Evolutionary conservation across 768 basidiomycete genomes (phyloP).

Genomic region (Mycena epipterygia): DNA sequence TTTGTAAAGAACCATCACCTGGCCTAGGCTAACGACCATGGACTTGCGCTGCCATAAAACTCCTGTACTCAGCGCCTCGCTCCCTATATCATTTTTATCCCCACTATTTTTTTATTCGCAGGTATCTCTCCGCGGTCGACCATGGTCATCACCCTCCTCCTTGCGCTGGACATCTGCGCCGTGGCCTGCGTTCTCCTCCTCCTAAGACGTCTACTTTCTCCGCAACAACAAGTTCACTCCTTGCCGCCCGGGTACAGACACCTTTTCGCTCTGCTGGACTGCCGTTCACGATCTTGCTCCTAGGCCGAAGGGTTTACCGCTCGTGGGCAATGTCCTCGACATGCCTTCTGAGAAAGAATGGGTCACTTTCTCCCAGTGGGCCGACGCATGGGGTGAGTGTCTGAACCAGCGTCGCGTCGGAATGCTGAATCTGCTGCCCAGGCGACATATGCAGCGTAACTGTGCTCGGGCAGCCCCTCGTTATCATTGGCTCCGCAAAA

Average conservation of each 20-base stretch:
- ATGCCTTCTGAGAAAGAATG: slow-evolving; percentile 66
- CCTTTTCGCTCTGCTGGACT: not conserved
- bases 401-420: not conserved
- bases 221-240: slow-evolving; percentile 27
- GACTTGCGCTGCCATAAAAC: slow-evolving; percentile 29
- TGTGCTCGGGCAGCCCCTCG: slow-evolving; percentile 70
- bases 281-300: slow-evolving; percentile 54
- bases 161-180: slow-evolving; percentile 50
- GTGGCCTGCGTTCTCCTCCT: slow-evolving; percentile 51
- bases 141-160: slow-evolving; percentile 44
- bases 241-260: slow-evolving; percentile 30
- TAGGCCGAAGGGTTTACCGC: slow-evolving; percentile 66
- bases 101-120: slow-evolving; percentile 16
- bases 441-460: slow-evolving; percentile 74
- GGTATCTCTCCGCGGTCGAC: slow-evolving; percentile 13
- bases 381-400: slow-evolving; percentile 63
- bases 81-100: slow-evolving; percentile 5
- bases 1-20: slow-evolving; percentile 27
- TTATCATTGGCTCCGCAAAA: slow-evolving; percentile 67
- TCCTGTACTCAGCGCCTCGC: not conserved
- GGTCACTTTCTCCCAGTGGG: slow-evolving; percentile 66
- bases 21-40: slow-evolving; percentile 27
- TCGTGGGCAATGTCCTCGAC: slow-evolving; percentile 68
- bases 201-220: slow-evolving; percentile 46
- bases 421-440: slow-evolving; percentile 41